Percentiles rank a stretch among this genome's conserved stretches.
phyloP scores from a whole-genome alignment of 2,329 filamentous ascomycete species.

The Leptodontidium sp. region DNA sequence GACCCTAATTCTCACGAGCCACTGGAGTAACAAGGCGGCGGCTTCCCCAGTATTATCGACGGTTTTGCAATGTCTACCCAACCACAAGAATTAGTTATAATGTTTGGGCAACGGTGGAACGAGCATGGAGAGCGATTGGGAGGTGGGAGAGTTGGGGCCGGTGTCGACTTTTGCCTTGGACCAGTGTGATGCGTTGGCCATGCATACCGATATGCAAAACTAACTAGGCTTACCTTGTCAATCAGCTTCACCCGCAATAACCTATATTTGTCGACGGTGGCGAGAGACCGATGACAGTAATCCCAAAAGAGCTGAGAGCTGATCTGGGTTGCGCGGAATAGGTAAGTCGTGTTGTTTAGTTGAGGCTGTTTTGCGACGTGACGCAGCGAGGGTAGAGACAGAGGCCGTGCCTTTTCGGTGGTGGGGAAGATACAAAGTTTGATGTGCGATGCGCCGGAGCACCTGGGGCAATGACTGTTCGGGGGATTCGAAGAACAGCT shows the following conservation, averaged over 20 bases:
- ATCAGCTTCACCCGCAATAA: slow-evolving; percentile 43
- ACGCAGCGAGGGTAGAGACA: slow-evolving; percentile 28
- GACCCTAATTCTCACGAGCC: slow-evolving; percentile 38
- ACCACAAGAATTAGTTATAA: slow-evolving; percentile 45
- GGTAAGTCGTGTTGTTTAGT: slow-evolving; percentile 29
- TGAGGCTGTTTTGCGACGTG: slow-evolving; percentile 28
- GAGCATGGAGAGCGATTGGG: slow-evolving; percentile 42
- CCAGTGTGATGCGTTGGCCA: slow-evolving; percentile 48
- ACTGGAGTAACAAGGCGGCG: slow-evolving; percentile 36
- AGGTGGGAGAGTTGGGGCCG: slow-evolving; percentile 39
- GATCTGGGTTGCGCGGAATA: slow-evolving; percentile 29
- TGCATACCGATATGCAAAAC: slow-evolving; percentile 46
- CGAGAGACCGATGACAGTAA: slow-evolving; percentile 35
- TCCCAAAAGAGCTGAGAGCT: slow-evolving; percentile 30
- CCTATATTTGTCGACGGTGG: slow-evolving; percentile 41
- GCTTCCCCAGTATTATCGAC: slow-evolving; percentile 23
- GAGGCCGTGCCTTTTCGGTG: not conserved
- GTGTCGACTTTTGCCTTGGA: slow-evolving; percentile 43
- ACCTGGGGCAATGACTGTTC: slow-evolving; percentile 11
- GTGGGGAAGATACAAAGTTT: slow-evolving; percentile 18
- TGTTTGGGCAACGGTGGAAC: slow-evolving; percentile 39
- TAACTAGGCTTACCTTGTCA: slow-evolving; percentile 48
- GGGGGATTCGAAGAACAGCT: slow-evolving; percentile 3
- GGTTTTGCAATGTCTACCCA: slow-evolving; percentile 40
- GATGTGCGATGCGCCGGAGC: slow-evolving; percentile 17